Evolutionary conservation across 345 rosid species (phyloP).

Genomic region (Dovyalis caffra): DNA sequence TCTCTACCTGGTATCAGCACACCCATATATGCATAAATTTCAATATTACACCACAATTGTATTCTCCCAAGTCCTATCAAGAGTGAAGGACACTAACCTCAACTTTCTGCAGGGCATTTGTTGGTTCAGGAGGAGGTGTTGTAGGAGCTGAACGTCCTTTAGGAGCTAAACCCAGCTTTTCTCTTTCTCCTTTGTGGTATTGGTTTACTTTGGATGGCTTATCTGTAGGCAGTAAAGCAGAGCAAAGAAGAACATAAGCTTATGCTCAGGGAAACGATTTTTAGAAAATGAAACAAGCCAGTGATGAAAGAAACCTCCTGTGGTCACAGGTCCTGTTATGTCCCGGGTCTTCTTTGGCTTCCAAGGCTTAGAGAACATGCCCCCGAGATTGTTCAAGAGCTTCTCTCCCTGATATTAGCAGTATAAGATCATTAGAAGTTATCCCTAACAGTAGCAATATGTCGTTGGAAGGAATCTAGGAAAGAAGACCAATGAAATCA

Average conservation of each 20-base stretch:
- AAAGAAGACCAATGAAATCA: not conserved
- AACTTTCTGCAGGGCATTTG: constrained; percentile 24
- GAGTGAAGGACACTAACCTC: constrained; percentile 20
- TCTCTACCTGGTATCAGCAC: constrained; percentile 22
- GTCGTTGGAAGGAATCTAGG: too few species aligned
- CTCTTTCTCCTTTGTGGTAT: constrained; percentile 21
- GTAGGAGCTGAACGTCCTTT: constrained; percentile 23
- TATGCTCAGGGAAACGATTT: not conserved
- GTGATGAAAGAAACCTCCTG: constrained; percentile 18
- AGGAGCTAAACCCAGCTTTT: constrained; percentile 20
- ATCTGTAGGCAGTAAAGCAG: constrained; percentile 15
- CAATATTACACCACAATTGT: not conserved
- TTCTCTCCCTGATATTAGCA: constrained; percentile 28
- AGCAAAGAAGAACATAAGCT: not conserved
- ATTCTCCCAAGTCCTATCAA: not conserved
- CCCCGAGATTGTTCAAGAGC: constrained; percentile 34
- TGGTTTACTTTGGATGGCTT: constrained; percentile 10
- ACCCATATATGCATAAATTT: not conserved
- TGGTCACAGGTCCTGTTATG: constrained; percentile 28
- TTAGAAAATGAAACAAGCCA: not conserved
- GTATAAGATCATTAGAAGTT: not conserved
- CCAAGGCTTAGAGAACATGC: constrained; percentile 38
- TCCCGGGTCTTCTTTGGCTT: constrained; percentile 28
- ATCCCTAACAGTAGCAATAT: not conserved
- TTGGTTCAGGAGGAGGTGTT: constrained; percentile 24